Evolutionary conservation across 2,329 filamentous ascomycete species (phyloP).

Genomic region (Alternaria novae-zelandiae): DNA sequence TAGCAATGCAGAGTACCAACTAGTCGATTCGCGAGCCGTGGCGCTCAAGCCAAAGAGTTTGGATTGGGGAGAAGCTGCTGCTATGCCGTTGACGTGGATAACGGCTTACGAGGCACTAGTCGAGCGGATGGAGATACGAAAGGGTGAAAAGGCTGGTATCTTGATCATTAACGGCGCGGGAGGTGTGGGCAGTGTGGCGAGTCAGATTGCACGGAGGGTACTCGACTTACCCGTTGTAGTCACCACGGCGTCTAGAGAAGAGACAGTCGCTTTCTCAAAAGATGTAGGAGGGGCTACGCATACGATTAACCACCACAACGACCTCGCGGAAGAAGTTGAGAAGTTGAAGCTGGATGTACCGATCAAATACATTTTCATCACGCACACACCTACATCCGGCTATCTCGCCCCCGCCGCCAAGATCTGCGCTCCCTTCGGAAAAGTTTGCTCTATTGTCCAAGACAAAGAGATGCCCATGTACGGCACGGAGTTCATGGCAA

Average conservation of each 20-base stretch:
- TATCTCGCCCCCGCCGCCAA: constrained; percentile 8
- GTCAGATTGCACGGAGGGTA: constrained; percentile 6
- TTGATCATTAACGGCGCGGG: constrained; percentile 12
- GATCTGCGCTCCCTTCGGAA: constrained; percentile 4
- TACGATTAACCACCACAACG: constrained; percentile 8
- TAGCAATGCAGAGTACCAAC: constrained; percentile 9
- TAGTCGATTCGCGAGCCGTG: constrained; percentile 6
- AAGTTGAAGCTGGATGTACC: constrained; percentile 5
- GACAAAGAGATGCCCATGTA: constrained; percentile 14
- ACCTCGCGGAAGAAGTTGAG: not conserved
- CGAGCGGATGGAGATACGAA: constrained; percentile 4
- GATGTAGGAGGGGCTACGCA: constrained; percentile 5
- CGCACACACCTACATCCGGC: constrained; percentile 4
- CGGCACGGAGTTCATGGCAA: constrained; percentile 12
- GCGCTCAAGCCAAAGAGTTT: constrained; percentile 8
- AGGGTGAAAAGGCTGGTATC: not conserved
- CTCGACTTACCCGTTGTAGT: constrained; percentile 11
- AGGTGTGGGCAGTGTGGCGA: constrained; percentile 9
- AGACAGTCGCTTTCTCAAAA: constrained; percentile 9
- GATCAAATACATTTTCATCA: constrained; percentile 10
- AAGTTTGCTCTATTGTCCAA: constrained; percentile 6
- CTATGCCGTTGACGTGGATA: constrained; percentile 13
- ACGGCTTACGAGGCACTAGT: constrained; percentile 10
- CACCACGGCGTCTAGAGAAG: constrained; percentile 10
- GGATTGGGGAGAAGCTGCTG: constrained; percentile 9